Conservation (phyloP, 1,284 basidiomycete species). For the Puccinia brachypodii region DNA sequence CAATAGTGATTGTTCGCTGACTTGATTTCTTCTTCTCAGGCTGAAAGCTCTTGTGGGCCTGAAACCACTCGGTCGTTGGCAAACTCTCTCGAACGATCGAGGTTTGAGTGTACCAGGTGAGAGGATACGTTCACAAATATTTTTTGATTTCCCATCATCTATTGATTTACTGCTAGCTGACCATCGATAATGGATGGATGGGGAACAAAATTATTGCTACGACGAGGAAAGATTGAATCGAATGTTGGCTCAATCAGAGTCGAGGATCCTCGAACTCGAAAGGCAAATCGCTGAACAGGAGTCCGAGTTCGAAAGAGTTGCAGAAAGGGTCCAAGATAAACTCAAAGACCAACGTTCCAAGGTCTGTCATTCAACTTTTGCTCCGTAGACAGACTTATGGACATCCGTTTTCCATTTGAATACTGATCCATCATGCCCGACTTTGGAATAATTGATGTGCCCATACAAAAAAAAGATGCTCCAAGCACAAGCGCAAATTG, state of each 20-base stretch:
- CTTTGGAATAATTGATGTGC: no score
- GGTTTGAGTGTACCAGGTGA: conserved; percentile 38
- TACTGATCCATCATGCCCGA: no score
- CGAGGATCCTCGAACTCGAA: conserved; percentile 22
- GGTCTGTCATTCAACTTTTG: conserved; percentile 11
- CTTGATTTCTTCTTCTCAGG: not conserved
- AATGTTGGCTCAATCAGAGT: conserved; percentile 19
- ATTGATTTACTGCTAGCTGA: not conserved
- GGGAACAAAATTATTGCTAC: no score
- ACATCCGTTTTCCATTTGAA: no score
- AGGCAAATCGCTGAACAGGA: conserved; percentile 35
- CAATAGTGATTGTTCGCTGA: not conserved
- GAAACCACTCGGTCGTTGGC: conserved; percentile 28
- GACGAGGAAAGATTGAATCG: conserved; percentile 34
- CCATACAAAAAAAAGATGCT: conserved; percentile 16
- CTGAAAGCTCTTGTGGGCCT: not conserved
- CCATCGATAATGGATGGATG: not conserved
- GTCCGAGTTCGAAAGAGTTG: conserved; percentile 41
- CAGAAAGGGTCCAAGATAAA: conserved; percentile 43
- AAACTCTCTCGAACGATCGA: conserved; percentile 19
- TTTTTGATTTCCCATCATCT: not conserved
- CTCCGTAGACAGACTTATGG: no score
- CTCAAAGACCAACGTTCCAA: conserved; percentile 34
- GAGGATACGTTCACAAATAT: not conserved
- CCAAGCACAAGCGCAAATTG: conserved; percentile 30